Base-by-base conservation (phyloP, 2,329 filamentous ascomycete species). In the Nannizzia gypsea region DNA sequence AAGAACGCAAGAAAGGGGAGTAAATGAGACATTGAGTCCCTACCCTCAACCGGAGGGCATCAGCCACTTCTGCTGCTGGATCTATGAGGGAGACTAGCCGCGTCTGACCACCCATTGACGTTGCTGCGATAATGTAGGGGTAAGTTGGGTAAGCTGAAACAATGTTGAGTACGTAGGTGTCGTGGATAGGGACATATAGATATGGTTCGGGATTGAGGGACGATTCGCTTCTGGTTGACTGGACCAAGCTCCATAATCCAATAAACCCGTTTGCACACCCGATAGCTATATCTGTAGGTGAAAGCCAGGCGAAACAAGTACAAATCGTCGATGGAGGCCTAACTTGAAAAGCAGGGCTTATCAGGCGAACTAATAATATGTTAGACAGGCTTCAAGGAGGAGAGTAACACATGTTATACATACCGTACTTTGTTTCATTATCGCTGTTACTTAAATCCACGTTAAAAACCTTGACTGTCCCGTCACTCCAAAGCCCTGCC, bases 401-500 rank as follows among this genome's bases (percentile, higher is more conserved):
- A 11, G 24, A 36, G 38, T 38, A 28, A 11, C 1, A 36, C 28
- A 17, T 15, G 13, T 1, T 17, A 40, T 15, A 44, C 63, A 31
- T 62, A 66, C 64, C 52, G 56, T 62, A 74, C 64, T 74, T 70
- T 0, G 69, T 69, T 46, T 60, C 62, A 36, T 66, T 61, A 9
- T 67, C 62, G 24, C 67, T 63, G 24, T 64, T 63, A 48, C 64
- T 64, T 48, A 73, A 22, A 57, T 70, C 73, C n/a, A 85, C 66
- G 64, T 83, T 77, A 36, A 85, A 66, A 3, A 85, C 74, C 60
- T 81, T 74, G 3, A 82, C 69, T 54, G 69, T 73, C 3, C 83
- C 83, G 67, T 86, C 83, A n/a, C 74, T 76, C 73, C 80, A 84
- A 1, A 85, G 69, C 9, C 77, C 76, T 3, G 80, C 82, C 38